These are phyloP conservation scores for Solanum chiquidenum DNA, from an alignment of 257 asterid genomes.

Conservation along the genomic window DNA sequence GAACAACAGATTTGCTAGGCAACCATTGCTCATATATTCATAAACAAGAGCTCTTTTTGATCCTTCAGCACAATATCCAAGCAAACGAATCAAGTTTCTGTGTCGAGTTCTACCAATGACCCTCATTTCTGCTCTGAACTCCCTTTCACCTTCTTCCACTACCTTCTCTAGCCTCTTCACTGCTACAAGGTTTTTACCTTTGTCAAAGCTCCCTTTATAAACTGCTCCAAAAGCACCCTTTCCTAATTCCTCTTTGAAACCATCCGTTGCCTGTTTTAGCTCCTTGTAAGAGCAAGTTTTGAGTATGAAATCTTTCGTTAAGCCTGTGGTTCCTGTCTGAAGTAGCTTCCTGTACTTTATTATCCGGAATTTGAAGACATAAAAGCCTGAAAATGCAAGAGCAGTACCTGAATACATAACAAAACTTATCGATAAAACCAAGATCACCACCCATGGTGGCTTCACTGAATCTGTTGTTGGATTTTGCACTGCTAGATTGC, in stretches of 20 bases:
- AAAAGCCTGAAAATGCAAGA: constrained; percentile 1
- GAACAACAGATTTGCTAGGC: constrained; percentile 9
- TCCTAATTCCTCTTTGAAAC: constrained; percentile 13
- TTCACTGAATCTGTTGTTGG: constrained; percentile 2
- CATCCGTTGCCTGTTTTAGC: constrained; percentile 9
- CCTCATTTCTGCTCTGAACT: constrained; percentile 12
- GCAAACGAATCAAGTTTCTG: constrained; percentile 13
- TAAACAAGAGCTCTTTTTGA: constrained; percentile 10
- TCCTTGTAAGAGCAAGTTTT: constrained; percentile 9
- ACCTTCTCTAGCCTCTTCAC: constrained; percentile 18
- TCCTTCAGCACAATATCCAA: constrained; percentile 15
- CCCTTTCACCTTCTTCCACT: constrained; percentile 18
- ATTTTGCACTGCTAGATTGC: not conserved
- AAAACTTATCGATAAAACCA: constrained; percentile 3
- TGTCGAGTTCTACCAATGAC: constrained; percentile 18
- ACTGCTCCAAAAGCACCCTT: constrained; percentile 15
- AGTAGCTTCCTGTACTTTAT: constrained; percentile 6
- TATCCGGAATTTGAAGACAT: constrained; percentile 1
- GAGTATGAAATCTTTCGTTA: constrained; percentile 10
- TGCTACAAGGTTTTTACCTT: constrained; percentile 7
- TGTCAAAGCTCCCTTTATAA: constrained; percentile 9
- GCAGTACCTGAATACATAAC: not conserved
- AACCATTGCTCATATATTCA: constrained; percentile 22
- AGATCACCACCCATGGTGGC: constrained; percentile 10
- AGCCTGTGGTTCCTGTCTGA: constrained; percentile 4